phyloP scores from a whole-genome alignment of 345 rosid species.

The Arabis alpina region DNA sequence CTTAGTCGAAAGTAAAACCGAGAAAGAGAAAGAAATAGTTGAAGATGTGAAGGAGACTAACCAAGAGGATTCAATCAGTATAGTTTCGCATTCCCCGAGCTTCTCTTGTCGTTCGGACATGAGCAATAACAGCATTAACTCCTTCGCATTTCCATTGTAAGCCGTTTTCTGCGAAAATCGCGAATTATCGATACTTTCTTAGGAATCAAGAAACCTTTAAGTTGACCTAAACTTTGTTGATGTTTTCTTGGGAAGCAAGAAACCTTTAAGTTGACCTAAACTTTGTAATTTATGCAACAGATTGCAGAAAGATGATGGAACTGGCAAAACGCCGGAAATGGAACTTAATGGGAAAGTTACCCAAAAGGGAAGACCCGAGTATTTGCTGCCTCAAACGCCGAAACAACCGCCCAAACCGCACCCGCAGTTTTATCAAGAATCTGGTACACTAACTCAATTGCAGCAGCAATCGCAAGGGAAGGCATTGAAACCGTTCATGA shows the following conservation, averaged over 20 bases:
- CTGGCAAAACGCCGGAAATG: slow-evolving; percentile 31
- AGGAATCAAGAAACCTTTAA: not conserved
- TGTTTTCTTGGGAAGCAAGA: not conserved
- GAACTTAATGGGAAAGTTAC: slow-evolving; percentile 1
- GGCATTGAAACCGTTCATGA: slow-evolving; percentile 1
- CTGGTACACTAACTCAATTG: slow-evolving; percentile 1
- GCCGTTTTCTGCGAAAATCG: slow-evolving; percentile 7
- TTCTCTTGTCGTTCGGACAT: slow-evolving; percentile 47
- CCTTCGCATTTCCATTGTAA: slow-evolving; percentile 82
- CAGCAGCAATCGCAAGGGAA: not conserved
- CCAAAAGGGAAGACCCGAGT: slow-evolving; percentile 4
- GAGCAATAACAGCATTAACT: slow-evolving; percentile 52
- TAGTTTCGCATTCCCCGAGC: slow-evolving; percentile 33
- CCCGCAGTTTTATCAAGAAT: slow-evolving; percentile 2
- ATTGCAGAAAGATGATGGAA: slow-evolving; percentile 42
- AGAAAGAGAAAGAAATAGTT: slow-evolving; percentile 3
- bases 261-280: not conserved
- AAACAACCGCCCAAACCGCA: slow-evolving; percentile 20
- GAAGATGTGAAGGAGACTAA: slow-evolving; percentile 23
- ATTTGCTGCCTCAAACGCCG: slow-evolving; percentile 33
- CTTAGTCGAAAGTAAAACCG: slow-evolving; percentile 6
- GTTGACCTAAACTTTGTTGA: no score
- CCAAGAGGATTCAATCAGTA: slow-evolving; percentile 21
- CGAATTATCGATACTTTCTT: not conserved
- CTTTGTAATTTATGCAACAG: slow-evolving; percentile 39